Conservation (phyloP, 345 rosid genomes). For the Brassica rapa region DNA sequence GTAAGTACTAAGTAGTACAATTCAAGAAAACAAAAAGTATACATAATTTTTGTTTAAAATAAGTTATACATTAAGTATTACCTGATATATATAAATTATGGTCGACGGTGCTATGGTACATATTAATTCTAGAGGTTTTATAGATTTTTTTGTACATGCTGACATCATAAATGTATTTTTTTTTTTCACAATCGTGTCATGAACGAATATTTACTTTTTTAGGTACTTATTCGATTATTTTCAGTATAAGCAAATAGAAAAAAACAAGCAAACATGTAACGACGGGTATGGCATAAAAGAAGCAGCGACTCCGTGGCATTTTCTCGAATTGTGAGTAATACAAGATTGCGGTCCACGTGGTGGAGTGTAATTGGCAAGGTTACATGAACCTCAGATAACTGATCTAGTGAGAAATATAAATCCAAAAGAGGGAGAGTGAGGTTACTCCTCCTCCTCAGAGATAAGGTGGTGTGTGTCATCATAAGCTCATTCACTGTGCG, state of each 20-base stretch:
- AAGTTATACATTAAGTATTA: not conserved
- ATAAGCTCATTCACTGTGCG: slow-evolving; percentile 32
- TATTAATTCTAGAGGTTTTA: not conserved
- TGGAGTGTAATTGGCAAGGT: slow-evolving; percentile 41
- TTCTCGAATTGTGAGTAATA: slow-evolving; percentile 17
- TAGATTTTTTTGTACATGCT: not conserved
- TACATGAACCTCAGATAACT: slow-evolving; percentile 73
- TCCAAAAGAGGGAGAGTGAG: slow-evolving; percentile 37
- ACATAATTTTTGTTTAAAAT: not conserved
- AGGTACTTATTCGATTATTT: slow-evolving; percentile 4
- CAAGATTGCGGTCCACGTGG: slow-evolving; percentile 70
- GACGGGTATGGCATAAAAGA: slow-evolving; percentile 8
- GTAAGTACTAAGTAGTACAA: not conserved
- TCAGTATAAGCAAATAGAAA: slow-evolving; percentile 22
- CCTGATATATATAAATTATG: not conserved
- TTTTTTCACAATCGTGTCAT: not conserved
- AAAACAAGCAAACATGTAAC: slow-evolving; percentile 21
- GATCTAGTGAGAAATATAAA: slow-evolving; percentile 64
- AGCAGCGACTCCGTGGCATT: slow-evolving; percentile 11
- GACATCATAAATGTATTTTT: not conserved
- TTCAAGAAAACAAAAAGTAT: not conserved
- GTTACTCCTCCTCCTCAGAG: slow-evolving; percentile 16
- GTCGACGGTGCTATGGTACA: slow-evolving; percentile 3
- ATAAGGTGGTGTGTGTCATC: slow-evolving; percentile 39
- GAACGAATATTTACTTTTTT: slow-evolving; percentile 3